phyloP scores from a whole-genome alignment of 1,284 basidiomycete species.

The Puccinia hordei region DNA sequence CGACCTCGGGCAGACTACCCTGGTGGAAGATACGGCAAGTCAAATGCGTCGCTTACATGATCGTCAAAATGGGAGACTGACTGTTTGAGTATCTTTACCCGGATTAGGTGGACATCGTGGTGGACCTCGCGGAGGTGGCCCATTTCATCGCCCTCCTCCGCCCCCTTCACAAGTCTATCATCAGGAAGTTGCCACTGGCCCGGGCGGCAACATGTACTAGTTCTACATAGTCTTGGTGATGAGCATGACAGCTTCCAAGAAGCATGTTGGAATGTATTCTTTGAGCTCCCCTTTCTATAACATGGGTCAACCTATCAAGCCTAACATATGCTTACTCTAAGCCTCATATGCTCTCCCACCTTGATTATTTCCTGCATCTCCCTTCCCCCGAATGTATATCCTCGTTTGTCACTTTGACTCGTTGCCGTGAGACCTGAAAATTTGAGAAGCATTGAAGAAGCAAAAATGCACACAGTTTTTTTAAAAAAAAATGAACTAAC shows the following conservation, averaged over 20 bases:
- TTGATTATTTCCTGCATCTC: not conserved
- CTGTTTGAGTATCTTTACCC: not conserved
- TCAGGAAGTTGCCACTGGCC: conserved; percentile 21
- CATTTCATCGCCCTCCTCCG: conserved; percentile 25
- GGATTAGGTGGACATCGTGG: conserved; percentile 37
- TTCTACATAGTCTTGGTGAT: not conserved
- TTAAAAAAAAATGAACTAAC: too few species aligned
- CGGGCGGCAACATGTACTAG: conserved; percentile 30
- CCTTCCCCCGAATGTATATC: not conserved
- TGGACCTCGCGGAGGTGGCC: conserved; percentile 22
- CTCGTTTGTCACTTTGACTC: not conserved
- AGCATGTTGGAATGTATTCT: not conserved
- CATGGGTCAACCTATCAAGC: not conserved
- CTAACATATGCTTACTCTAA: not conserved
- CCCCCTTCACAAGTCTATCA: conserved; percentile 36
- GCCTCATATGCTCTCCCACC: not conserved
- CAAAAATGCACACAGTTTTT: not conserved
- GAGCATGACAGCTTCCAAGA: not conserved
- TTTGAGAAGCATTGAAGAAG: not conserved
- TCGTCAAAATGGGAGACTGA: not conserved
- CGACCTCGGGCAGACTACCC: conserved; percentile 37
- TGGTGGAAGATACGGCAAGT: conserved; percentile 45
- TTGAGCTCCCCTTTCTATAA: conserved; percentile 6
- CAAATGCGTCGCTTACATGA: not conserved
- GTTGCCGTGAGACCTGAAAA: not conserved